Percentiles rank a stretch among this genome's conserved stretches.
Evolutionary conservation across 495 filamentous ascomycete species (phyloP).

Genomic region (Penicillium odoratum): DNA sequence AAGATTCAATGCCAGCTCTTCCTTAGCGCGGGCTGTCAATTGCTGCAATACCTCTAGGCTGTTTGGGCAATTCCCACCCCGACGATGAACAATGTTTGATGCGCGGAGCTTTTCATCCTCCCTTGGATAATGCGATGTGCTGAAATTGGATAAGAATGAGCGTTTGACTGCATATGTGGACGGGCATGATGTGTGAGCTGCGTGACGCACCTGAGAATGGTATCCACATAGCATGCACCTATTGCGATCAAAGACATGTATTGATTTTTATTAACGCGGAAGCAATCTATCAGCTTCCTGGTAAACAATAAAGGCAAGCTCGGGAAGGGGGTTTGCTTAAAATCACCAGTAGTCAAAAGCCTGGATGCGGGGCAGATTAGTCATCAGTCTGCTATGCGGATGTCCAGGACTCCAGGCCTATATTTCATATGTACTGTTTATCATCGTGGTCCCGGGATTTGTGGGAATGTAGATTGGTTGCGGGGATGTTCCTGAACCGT

Average conservation of each 20-base stretch:
- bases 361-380: constrained; percentile 16
- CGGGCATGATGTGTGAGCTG: constrained; percentile 2
- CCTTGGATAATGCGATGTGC: constrained; percentile 62
- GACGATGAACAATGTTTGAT: constrained; percentile 54
- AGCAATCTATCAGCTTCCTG: background rate
- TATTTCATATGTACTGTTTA: too few species aligned
- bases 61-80: constrained; percentile 73
- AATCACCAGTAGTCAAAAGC: background rate
- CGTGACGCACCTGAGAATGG: constrained; percentile 59
- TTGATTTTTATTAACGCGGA: background rate
- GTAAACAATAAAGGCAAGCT: background rate
- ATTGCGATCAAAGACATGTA: constrained; percentile 55
- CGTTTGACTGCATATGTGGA: constrained; percentile 1
- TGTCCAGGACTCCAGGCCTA: too few species aligned
- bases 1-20: constrained; percentile 34
- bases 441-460: too few species aligned
- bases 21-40: constrained; percentile 30
- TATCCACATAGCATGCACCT: constrained; percentile 69
- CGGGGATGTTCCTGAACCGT: too few species aligned
- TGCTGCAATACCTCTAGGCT: constrained; percentile 68
- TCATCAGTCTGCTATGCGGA: background rate
- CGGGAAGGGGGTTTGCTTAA: background rate
- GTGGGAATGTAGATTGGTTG: too few species aligned
- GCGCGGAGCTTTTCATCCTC: constrained; percentile 75
- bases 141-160: constrained; percentile 21